Evolutionary conservation across 108 stramenopile genomes (phyloP), one percentile per base, ranked within the genome.

Genomic region (Cyclostephanos tholiformis): DNA sequence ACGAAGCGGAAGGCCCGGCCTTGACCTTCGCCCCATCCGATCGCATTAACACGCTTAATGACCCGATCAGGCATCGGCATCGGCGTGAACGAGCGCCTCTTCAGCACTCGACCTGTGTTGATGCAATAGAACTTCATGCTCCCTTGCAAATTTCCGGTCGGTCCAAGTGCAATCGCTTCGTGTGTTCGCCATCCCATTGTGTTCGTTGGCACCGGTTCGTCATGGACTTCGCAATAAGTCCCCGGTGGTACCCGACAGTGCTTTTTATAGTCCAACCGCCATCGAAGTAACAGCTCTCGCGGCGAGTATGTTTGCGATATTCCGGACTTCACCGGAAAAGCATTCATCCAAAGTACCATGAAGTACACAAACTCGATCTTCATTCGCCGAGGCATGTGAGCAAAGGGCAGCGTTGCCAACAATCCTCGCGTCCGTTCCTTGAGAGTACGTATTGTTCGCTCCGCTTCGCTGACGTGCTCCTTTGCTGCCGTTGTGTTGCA

Each of bases 391-490:
- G 52, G 52, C 4, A 53, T 53, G n/a, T 53, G 20, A 7, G 64
- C 36, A 51, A 35, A 79, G n/a, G 74, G 77, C 3, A 84, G 57
- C 13, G 60, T 69, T 22, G 30, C 38, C 9, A 61, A 22, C 11
- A 56, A 65, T 11, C 72, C 75, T 46, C 71, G 26, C 22, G 20
- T 25, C 27, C 71, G 19, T 53, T 78, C 77, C 36, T 72, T 75
- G 51, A 52, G 56, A 66, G 36, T 6, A 19, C 52, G 20, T 25
- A 53, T 53, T n/a, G 20, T 53, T n/a, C 6, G 52, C 52, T 53
- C 32, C 32, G 32, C 32, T 32, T 32, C 32, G 32, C 32, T 32
- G 32, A 32, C 32, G 32, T 32, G 76, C 62, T 82, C 70, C 30
- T 53, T 20, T 12, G 76, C 64, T 14, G 67, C 69, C 6, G 76